These are phyloP conservation scores for Gaeumannomyces tritici DNA, from an alignment of 2,329 filamentous ascomycete genomes.

Conservation along the genomic window DNA sequence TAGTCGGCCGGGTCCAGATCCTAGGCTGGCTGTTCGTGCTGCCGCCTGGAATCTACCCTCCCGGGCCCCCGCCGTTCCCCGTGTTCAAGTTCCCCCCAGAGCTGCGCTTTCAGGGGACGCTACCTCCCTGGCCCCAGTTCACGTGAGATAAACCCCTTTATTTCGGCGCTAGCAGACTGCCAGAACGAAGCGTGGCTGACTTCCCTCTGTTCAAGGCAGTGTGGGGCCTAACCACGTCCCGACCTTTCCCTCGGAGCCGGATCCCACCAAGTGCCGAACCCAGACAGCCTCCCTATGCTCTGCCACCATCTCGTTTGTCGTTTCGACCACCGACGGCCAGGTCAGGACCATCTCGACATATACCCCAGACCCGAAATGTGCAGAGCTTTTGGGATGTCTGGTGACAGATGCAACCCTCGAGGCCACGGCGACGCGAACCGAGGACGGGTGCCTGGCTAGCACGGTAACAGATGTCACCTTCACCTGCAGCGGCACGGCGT, in stretches of 20 bases:
- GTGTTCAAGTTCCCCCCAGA: not conserved
- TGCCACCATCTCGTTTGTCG: slow-evolving; percentile 1
- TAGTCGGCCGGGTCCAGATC: not conserved
- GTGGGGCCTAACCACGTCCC: not conserved
- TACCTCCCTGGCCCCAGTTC: not conserved
- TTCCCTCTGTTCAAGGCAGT: not conserved
- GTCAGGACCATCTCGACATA: not conserved
- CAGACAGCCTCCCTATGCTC: not conserved
- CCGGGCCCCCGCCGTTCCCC: not conserved
- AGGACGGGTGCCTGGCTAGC: not conserved
- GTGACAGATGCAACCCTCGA: not conserved
- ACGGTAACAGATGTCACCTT: not conserved
- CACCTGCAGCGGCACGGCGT: not conserved
- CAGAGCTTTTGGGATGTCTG: not conserved
- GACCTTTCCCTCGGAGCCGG: not conserved
- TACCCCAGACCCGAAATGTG: not conserved
- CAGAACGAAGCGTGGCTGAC: not conserved
- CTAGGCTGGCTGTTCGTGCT: not conserved
- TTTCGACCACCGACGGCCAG: not conserved
- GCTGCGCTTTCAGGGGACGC: not conserved
- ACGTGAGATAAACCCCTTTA: not conserved
- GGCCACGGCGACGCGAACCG: not conserved
- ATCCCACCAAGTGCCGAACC: not conserved
- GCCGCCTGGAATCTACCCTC: not conserved
- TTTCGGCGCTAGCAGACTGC: no score